Evolutionary conservation across 495 filamentous ascomycete genomes (phyloP).

Genomic region (Parathielavia hyrcaniae): DNA sequence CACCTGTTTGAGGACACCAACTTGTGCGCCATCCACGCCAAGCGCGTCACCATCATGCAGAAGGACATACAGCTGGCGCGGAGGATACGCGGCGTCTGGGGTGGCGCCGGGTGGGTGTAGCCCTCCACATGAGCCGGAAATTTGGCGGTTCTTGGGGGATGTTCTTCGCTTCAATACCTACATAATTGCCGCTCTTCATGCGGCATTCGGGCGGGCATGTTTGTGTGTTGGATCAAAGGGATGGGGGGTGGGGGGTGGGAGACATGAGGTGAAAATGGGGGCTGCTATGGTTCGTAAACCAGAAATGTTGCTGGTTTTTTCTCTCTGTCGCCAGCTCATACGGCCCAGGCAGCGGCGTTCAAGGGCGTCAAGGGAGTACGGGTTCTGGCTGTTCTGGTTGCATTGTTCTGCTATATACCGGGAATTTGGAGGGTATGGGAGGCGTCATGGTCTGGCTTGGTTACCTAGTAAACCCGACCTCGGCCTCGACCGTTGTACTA

Average conservation of each 20-base stretch:
- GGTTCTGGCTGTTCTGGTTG: neutral
- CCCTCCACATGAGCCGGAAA: no score
- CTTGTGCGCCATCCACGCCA: conserved; percentile 91
- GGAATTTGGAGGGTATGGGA: neutral
- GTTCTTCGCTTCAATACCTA: neutral
- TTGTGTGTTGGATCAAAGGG: neutral
- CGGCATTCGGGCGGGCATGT: neutral
- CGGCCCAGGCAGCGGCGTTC: neutral
- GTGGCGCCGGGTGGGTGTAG: conserved; percentile 38
- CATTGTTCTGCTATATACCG: conserved; percentile 2
- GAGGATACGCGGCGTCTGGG: conserved; percentile 65
- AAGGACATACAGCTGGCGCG: conserved; percentile 90
- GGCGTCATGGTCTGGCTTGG: conserved; percentile 4
- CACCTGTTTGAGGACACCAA: conserved; percentile 95
- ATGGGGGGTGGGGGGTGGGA: neutral
- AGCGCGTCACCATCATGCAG: conserved; percentile 95
- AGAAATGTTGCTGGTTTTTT: neutral
- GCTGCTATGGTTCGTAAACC: neutral
- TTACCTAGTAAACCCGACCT: neutral
- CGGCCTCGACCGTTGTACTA: conserved; percentile 3
- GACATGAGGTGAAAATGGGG: neutral
- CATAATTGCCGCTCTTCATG: conserved; percentile 2
- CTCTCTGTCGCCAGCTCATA: neutral
- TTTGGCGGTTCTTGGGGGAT: neutral
- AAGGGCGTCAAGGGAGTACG: neutral